These are phyloP conservation scores for Candida pini DNA, from an alignment of 805 yeast species.

Conservation along the genomic window DNA sequence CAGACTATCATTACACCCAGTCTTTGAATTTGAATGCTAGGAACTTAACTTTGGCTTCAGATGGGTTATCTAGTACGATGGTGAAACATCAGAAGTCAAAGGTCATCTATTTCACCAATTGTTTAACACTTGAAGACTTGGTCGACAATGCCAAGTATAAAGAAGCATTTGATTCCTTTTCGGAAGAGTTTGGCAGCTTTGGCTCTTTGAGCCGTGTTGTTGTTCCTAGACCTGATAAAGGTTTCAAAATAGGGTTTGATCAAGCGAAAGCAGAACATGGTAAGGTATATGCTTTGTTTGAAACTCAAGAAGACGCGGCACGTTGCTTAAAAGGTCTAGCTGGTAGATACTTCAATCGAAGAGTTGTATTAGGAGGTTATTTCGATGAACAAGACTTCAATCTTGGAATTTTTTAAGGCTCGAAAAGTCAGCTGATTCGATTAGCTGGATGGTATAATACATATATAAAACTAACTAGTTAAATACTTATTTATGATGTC, in stretches of 20 bases:
- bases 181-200: conserved; percentile 39
- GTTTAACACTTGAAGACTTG: conserved; percentile 60
- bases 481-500: conserved; percentile 20
- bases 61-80: conserved; percentile 6
- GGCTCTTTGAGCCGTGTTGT: conserved; percentile 50
- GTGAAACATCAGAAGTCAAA: conserved; percentile 27
- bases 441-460: no score
- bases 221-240: conserved; percentile 52
- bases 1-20: conserved; percentile 19
- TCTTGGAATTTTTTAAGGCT: conserved; percentile 24
- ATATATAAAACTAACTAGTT: no score
- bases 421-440: no score
- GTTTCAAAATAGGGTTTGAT: conserved; percentile 30
- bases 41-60: conserved; percentile 12
- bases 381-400: conserved; percentile 56
- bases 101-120: conserved; percentile 63
- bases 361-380: conserved; percentile 63
- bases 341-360: conserved; percentile 62
- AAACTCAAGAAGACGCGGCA: conserved; percentile 42
- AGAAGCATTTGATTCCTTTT: conserved; percentile 48
- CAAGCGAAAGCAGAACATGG: conserved; percentile 60
- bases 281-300: conserved; percentile 64
- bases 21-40: conserved; percentile 14
- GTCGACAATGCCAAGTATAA: conserved; percentile 41
- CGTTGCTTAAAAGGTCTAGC: conserved; percentile 51